Percentiles rank a stretch among this genome's conserved stretches.
These are phyloP conservation scores for Setaria italica DNA, from an alignment of 202 grass and related monocot genomes.

Conservation along the genomic window DNA sequence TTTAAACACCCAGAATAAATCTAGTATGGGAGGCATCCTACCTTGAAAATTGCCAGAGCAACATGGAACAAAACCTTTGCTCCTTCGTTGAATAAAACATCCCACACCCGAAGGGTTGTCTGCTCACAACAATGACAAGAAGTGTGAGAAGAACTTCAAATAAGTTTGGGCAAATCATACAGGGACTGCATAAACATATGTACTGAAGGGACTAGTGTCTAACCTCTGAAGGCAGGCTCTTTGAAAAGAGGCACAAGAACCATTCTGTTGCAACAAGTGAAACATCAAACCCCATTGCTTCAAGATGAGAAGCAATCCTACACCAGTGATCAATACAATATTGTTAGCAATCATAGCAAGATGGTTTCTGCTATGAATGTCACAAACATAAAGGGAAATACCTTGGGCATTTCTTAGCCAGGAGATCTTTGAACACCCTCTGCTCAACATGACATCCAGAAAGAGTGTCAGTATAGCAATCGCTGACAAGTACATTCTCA, in stretches of 20 bases:
- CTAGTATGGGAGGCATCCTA: conserved; percentile 22
- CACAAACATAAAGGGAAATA: conserved; percentile 32
- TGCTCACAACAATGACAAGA: conserved; percentile 38
- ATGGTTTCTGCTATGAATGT: background rate
- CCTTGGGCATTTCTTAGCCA: conserved; percentile 96
- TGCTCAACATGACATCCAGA: conserved; percentile 99
- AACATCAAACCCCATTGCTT: conserved; percentile 93
- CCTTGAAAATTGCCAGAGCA: conserved; percentile 96
- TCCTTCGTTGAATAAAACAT: conserved; percentile 97
- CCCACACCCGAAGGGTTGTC: conserved; percentile 98
- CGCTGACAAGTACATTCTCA: conserved; percentile 92
- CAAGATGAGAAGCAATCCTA: conserved; percentile 91
- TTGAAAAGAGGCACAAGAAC: conserved; percentile 97
- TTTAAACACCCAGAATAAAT: conserved; percentile 11
- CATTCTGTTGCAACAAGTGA: conserved; percentile 98
- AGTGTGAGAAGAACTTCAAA: conserved; percentile 1
- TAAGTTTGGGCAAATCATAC: conserved; percentile 8
- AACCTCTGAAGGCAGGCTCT: conserved; percentile 98
- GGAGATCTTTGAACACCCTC: conserved; percentile 95
- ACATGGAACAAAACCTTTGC: conserved; percentile 99
- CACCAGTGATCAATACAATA: conserved; percentile 23
- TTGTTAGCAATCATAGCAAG: background rate
- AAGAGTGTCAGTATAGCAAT: conserved; percentile 97
- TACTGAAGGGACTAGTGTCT: background rate
- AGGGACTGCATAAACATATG: background rate